phyloP scores from a whole-genome alignment of 768 basidiomycete genomes.

The Ephemerocybe angulata region DNA sequence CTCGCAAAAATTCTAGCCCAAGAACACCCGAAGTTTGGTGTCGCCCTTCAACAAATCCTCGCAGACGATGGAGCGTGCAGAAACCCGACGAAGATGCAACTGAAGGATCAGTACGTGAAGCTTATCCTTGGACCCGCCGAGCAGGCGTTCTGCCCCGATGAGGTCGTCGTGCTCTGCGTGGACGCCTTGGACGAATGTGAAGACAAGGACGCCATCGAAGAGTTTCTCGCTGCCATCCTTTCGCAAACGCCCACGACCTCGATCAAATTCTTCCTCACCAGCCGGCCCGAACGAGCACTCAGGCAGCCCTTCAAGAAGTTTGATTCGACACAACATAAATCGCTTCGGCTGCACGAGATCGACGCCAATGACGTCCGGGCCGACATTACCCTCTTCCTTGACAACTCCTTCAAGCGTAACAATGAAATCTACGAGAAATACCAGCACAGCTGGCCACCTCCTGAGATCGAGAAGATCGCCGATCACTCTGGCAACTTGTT shows the following conservation, averaged over 20 bases:
- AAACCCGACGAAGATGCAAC: neutral
- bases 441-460: neutral
- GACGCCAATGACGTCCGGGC: neutral
- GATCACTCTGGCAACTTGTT: neutral
- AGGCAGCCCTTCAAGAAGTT: slow-evolving; percentile 3
- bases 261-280: slow-evolving; percentile 21
- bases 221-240: slow-evolving; percentile 14
- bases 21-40: neutral
- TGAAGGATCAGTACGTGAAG: slow-evolving; percentile 1
- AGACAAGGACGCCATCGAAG: slow-evolving; percentile 7
- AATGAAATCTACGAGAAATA: neutral
- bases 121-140: neutral
- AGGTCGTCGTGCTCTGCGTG: slow-evolving; percentile 14
- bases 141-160: neutral
- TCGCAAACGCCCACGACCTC: slow-evolving; percentile 6
- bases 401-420: neutral
- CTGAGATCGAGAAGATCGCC: neutral
- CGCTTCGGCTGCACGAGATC: slow-evolving; percentile 8
- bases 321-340: neutral
- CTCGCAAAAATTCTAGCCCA: neutral
- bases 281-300: slow-evolving; percentile 15
- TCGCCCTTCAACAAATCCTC: neutral
- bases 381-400: slow-evolving; percentile 4
- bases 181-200: slow-evolving; percentile 23
- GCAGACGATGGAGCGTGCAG: neutral